Evolutionary conservation across 176 grass and related monocot genomes (phyloP).

Genomic region (Avena sativa): DNA sequence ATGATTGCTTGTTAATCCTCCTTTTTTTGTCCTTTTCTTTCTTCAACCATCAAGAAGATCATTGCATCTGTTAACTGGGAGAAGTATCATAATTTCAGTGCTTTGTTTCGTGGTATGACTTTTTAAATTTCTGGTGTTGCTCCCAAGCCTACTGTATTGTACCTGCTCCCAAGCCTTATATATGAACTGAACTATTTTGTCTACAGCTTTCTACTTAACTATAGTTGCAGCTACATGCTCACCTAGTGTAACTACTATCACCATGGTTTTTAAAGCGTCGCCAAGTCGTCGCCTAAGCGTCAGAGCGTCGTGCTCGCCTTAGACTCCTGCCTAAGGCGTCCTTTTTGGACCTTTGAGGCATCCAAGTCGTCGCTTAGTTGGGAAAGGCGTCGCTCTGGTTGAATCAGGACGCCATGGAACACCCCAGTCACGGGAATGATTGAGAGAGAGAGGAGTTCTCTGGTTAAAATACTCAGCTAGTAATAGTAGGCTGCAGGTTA

Average conservation of each 20-base stretch:
- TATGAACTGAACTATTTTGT: background rate
- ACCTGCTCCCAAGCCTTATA: background rate
- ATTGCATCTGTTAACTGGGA: background rate
- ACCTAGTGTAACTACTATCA: background rate
- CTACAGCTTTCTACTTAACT: background rate
- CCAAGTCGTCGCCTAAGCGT: too few species aligned
- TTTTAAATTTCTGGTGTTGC: conserved; percentile 24
- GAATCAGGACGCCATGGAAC: too few species aligned
- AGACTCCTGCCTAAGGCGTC: too few species aligned
- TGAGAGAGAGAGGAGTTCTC: too few species aligned
- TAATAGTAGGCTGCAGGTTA: too few species aligned
- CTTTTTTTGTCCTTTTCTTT: background rate
- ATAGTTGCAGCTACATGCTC: background rate
- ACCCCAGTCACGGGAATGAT: too few species aligned
- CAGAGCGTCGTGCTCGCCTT: too few species aligned
- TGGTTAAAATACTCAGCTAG: too few species aligned
- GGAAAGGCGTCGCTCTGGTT: too few species aligned
- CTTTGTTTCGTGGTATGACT: background rate
- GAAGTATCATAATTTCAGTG: conserved; percentile 1
- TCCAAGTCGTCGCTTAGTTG: too few species aligned
- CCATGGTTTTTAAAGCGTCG: too few species aligned
- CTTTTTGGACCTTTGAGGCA: too few species aligned
- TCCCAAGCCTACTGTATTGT: conserved; percentile 11
- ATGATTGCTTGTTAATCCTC: background rate
- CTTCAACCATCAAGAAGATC: background rate